phyloP scores from a whole-genome alignment of 306 rosid species.

The Oxytropis ochrocephala region DNA sequence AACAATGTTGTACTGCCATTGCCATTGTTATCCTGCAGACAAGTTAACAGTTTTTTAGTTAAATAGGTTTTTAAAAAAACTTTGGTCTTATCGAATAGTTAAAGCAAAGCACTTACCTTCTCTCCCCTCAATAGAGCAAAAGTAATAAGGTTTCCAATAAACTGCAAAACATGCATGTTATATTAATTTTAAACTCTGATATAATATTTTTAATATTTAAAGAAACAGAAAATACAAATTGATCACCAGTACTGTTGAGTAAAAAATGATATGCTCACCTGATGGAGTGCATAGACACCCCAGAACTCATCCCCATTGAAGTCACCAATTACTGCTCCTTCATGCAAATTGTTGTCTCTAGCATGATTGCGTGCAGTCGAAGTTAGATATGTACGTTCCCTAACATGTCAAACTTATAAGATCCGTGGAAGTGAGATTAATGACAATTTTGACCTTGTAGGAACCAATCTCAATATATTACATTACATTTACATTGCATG shows the following conservation, averaged over 20 bases:
- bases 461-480: slow-evolving; percentile 13
- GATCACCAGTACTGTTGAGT: neutral
- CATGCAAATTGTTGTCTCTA: slow-evolving; percentile 47
- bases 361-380: slow-evolving; percentile 79
- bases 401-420: slow-evolving; percentile 28
- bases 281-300: slow-evolving; percentile 73
- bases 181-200: neutral
- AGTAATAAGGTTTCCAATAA: slow-evolving; percentile 82
- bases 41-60: too few species aligned
- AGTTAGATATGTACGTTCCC: slow-evolving; percentile 95
- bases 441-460: neutral
- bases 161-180: slow-evolving; percentile 42
- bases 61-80: too few species aligned
- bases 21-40: slow-evolving; percentile 62
- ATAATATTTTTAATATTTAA: neutral
- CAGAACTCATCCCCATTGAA: slow-evolving; percentile 96
- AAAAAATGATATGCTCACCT: slow-evolving; percentile 39
- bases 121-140: slow-evolving; percentile 61
- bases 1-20: slow-evolving; percentile 52
- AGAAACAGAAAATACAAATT: neutral
- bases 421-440: neutral
- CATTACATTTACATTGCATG: neutral
- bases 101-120: slow-evolving; percentile 35
- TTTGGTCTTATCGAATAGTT: too few species aligned
- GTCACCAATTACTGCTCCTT: slow-evolving; percentile 81